These are phyloP conservation scores for Starmerella apicola DNA, from an alignment of 805 yeast species.

Conservation along the genomic window DNA sequence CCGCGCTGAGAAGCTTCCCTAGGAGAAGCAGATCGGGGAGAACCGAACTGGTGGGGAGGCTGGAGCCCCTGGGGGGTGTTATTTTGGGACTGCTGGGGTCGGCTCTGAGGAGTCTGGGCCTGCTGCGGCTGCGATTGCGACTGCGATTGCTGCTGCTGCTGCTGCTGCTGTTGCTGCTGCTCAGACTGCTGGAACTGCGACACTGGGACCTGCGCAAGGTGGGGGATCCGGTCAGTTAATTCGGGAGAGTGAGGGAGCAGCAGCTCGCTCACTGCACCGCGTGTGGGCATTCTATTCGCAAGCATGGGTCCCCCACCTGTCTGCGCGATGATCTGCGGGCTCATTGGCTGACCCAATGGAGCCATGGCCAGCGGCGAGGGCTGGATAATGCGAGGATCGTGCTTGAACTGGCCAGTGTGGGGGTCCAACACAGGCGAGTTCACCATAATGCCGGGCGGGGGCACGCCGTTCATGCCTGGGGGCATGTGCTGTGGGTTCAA, in stretches of 20 bases:
- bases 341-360: conserved; percentile 11
- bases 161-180: neutral
- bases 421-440: conserved; percentile 16
- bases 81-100: neutral
- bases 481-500: neutral
- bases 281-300: conserved; percentile 16
- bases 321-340: conserved; percentile 15
- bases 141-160: conserved; percentile 2
- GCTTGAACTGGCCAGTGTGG: neutral
- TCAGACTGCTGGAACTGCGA: conserved; percentile 14
- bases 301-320: conserved; percentile 5
- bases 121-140: conserved; percentile 4
- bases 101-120: neutral
- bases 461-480: conserved; percentile 1
- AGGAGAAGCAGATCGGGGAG: neutral
- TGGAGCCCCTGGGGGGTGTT: neutral
- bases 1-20: neutral
- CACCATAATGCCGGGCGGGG: neutral
- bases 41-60: neutral
- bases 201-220: conserved; percentile 19
- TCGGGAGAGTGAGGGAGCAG: conserved; percentile 22
- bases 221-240: conserved; percentile 22
- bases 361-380: neutral
- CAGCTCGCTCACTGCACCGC: conserved; percentile 24
- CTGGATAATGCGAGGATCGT: neutral